Evolutionary conservation across 345 rosid species (phyloP), one percentile per base, ranked within the genome.

Genomic region (Lenwebbia sp.): DNA sequence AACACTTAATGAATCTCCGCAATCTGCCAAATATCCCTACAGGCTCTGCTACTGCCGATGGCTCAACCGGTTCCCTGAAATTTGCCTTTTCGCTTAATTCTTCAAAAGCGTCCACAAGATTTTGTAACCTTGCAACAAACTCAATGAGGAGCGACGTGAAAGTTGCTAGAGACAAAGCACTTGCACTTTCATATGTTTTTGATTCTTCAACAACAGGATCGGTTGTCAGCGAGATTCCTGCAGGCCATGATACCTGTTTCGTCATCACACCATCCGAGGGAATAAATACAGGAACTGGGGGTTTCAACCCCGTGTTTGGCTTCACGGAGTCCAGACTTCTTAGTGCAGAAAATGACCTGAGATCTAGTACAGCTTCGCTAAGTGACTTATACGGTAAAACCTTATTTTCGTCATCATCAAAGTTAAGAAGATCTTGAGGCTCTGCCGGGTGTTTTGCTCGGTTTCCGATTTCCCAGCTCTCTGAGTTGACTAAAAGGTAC

Each of bases 151-250:
- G 95, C 4, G 99, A 95, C 4, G 96, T 57, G 49, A 97, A 97
- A n/a, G 99, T 97, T 6, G 98, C 99, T 17, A 97, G 87, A 37
- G 98, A 95, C 92, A 97, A 88, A 2, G 98, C 96, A 41, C 97
- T 95, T 5, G 98, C 98, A 86, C 97, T 96, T 86, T 96, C 98
- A 47, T 94, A 97, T 47, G 96, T 91, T 85, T 90, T 92, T 15
- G 98, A 95, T 19, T 89, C 93, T 88, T 93, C 96, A 49, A 91
- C 28, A 14, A 54, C 84, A 5, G 89, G 90, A 9, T 41, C 92
- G 26, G 87, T 85, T 5, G 83, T 84, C 57, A 89, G 76, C 5
- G 95, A 93, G 82, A 75, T 14, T 22, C 90, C 91, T 3, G 91
- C 88, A 28, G 95, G 94, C 94, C 93, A 92, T 10, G 96, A 94